A percentile compares a stretch with the other conserved stretches of the same genome.
These are phyloP conservation scores for Boeremia lycopersici DNA, from an alignment of 2,329 filamentous ascomycete species.

Conservation along the genomic window DNA sequence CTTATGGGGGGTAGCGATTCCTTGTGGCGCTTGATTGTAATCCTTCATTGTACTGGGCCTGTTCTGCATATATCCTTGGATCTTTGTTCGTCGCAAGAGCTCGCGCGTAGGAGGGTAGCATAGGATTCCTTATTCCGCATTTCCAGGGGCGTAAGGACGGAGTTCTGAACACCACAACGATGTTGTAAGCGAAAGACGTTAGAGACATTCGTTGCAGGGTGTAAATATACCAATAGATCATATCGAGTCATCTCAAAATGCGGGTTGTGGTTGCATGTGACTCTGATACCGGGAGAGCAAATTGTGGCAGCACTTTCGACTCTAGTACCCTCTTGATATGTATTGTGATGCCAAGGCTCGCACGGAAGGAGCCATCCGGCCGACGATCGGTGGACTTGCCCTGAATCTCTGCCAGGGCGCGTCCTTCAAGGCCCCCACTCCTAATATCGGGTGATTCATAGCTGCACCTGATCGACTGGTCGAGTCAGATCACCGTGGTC, in stretches of 20 bases:
- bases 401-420: conserved; percentile 1
- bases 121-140: not conserved
- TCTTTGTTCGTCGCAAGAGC: not conserved
- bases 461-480: not conserved
- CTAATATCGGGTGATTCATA: not conserved
- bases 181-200: not conserved
- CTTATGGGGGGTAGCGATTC: not conserved
- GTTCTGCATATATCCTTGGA: conserved; percentile 6
- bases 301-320: conserved; percentile 10
- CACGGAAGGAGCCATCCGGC: conserved; percentile 20
- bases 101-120: not conserved
- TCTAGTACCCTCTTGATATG: conserved; percentile 18
- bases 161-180: conserved; percentile 1
- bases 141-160: conserved; percentile 1
- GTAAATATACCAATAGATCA: conserved; percentile 1
- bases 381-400: conserved; percentile 25
- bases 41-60: not conserved
- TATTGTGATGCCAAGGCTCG: conserved; percentile 28
- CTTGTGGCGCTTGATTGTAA: not conserved
- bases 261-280: conserved; percentile 12
- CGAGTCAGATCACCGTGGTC: conserved; percentile 4
- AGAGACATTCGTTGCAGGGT: not conserved
- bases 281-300: conserved; percentile 15
- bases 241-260: not conserved
- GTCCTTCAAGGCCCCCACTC: not conserved